Evolutionary conservation across 116 monocot genomes (phyloP).

Genomic region (Cymodocea nodosa): DNA sequence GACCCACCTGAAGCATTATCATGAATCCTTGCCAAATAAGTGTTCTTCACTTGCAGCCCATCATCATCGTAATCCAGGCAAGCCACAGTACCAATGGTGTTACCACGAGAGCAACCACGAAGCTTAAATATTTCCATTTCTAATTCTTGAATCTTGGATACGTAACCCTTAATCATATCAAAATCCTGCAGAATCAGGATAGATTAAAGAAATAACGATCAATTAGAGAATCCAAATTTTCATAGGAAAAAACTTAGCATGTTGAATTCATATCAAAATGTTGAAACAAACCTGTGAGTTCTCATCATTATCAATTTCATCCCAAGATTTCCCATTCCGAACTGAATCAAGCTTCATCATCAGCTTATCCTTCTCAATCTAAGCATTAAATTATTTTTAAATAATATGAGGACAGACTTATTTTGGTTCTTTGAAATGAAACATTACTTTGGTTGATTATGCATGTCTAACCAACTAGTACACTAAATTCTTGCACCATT

Average conservation of each 20-base stretch:
- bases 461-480: not conserved
- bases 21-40: conserved; percentile 19
- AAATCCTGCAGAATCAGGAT: conserved; percentile 29
- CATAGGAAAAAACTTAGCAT: not conserved
- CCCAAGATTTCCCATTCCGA: conserved; percentile 55
- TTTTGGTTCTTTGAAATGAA: no score
- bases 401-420: not conserved
- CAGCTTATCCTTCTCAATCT: conserved; percentile 85
- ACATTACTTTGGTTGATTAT: not conserved
- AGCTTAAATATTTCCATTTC: conserved; percentile 48
- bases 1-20: conserved; percentile 15
- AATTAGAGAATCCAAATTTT: not conserved
- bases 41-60: conserved; percentile 13
- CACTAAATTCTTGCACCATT: not conserved
- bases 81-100: conserved; percentile 24
- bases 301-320: conserved; percentile 39
- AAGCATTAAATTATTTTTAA: not conserved
- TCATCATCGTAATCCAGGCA: conserved; percentile 31
- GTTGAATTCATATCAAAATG: not conserved
- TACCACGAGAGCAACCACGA: conserved; percentile 23
- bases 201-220: not conserved
- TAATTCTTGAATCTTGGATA: conserved; percentile 67
- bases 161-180: conserved; percentile 55
- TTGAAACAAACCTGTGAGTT: conserved; percentile 27
- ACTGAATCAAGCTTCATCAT: conserved; percentile 54